Conservation (phyloP, 2,329 filamentous ascomycete genomes). For the Dactylellina parvicollis region DNA sequence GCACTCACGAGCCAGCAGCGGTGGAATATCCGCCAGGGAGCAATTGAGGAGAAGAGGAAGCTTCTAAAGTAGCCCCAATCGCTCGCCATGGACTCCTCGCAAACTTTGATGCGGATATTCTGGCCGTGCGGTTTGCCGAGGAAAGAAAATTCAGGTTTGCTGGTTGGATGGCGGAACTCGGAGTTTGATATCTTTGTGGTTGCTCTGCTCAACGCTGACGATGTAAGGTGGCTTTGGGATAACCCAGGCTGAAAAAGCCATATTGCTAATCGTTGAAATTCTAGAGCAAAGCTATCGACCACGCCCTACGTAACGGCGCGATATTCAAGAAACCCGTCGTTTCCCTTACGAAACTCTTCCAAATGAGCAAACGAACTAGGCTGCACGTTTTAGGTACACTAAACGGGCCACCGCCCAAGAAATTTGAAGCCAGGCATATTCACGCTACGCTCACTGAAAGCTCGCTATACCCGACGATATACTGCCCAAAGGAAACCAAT, state of each 20-base stretch:
- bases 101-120: slow-evolving; percentile 87
- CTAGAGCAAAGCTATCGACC: slow-evolving; percentile 76
- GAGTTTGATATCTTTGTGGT: slow-evolving; percentile 89
- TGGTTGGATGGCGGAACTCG: slow-evolving; percentile 96
- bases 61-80: slow-evolving; percentile 70
- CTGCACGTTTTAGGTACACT: slow-evolving; percentile 87
- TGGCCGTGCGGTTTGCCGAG: slow-evolving; percentile 88
- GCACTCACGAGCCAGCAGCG: slow-evolving; percentile 70
- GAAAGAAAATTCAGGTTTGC: slow-evolving; percentile 79
- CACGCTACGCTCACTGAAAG: slow-evolving; percentile 68
- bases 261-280: slow-evolving; percentile 41
- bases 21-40: slow-evolving; percentile 91
- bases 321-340: slow-evolving; percentile 75
- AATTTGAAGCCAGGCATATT: slow-evolving; percentile 76
- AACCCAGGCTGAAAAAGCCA: not conserved
- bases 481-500: slow-evolving; percentile 72
- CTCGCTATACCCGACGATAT: slow-evolving; percentile 74
- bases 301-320: slow-evolving; percentile 82
- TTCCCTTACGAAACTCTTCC: slow-evolving; percentile 82
- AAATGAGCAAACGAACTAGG: slow-evolving; percentile 81
- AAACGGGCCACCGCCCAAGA: slow-evolving; percentile 69
- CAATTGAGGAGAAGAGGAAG: slow-evolving; percentile 93
- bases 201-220: slow-evolving; percentile 86
- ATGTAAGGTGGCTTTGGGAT: slow-evolving; percentile 69
- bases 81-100: slow-evolving; percentile 67